Evolutionary conservation across 352 stramenopile species (phyloP).

Genomic region (Phytophthora cactorum): DNA sequence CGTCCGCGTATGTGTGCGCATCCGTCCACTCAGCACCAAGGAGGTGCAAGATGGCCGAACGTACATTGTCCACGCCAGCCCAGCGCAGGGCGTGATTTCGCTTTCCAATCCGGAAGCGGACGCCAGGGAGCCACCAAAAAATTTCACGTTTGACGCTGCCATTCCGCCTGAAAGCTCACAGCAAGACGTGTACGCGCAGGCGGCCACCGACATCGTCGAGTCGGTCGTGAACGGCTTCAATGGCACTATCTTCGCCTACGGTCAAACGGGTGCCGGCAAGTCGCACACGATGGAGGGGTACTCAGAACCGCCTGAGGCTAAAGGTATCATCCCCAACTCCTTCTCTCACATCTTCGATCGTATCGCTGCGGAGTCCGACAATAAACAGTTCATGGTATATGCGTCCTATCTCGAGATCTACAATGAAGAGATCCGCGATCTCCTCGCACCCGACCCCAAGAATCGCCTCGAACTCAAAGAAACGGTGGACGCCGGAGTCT

Average conservation of each 20-base stretch:
- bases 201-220: conserved; percentile 91
- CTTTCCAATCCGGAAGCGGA: conserved; percentile 85
- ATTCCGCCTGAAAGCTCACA: conserved; percentile 87
- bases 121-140: conserved; percentile 86
- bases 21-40: conserved; percentile 92
- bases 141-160: conserved; percentile 96
- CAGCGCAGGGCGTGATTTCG: conserved; percentile 84
- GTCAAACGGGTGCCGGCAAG: conserved; percentile 89
- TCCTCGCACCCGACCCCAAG: conserved; percentile 89
- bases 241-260: conserved; percentile 97
- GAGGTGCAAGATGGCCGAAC: conserved; percentile 91
- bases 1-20: conserved; percentile 94
- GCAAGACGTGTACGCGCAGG: conserved; percentile 92
- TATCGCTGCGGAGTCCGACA: conserved; percentile 75
- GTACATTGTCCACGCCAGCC: conserved; percentile 82
- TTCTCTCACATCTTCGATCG: conserved; percentile 97
- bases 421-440: conserved; percentile 97
- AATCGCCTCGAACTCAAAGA: conserved; percentile 94
- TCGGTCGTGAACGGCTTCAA: conserved; percentile 96
- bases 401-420: conserved; percentile 98
- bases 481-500: conserved; percentile 94
- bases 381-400: conserved; percentile 94
- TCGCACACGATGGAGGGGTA: conserved; percentile 93
- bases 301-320: conserved; percentile 83
- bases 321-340: conserved; percentile 96